Evolutionary conservation across 192 early-diverging fungal genomes (phyloP).

Genomic region (Coemansia sp.): DNA sequence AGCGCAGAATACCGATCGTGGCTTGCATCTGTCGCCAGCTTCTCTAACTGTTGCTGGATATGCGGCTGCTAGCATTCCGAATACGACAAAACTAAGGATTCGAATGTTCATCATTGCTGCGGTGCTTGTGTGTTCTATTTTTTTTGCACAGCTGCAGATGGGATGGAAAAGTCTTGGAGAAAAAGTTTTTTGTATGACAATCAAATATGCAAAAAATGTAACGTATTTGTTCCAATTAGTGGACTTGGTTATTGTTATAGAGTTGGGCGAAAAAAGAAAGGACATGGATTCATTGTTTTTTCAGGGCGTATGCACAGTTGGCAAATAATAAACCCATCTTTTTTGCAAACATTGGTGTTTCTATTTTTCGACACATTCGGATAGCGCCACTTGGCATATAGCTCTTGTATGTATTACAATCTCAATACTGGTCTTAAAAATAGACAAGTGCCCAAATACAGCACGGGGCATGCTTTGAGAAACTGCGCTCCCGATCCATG

Average conservation of each 20-base stretch:
- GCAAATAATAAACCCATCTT: background rate
- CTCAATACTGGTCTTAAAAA: background rate
- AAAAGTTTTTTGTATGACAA: background rate
- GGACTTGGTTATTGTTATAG: background rate
- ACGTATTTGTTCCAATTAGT: background rate
- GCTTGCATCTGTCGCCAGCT: conserved; percentile 25
- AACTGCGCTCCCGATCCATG: background rate
- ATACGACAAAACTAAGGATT: conserved; percentile 8
- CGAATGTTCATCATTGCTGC: conserved; percentile 3
- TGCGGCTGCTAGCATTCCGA: conserved; percentile 12
- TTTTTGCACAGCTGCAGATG: too few relatives aligned
- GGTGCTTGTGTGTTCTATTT: background rate
- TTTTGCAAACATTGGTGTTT: background rate
- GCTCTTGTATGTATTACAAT: background rate
- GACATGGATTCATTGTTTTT: conserved; percentile 4
- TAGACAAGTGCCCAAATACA: background rate
- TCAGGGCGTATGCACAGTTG: background rate
- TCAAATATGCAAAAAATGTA: background rate
- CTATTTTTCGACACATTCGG: background rate
- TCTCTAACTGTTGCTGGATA: conserved; percentile 13
- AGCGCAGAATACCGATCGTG: conserved; percentile 45
- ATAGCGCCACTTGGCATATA: background rate
- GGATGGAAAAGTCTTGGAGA: too few relatives aligned
- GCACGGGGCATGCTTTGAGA: background rate
- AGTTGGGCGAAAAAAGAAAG: background rate